phyloP scores from a whole-genome alignment of 2,329 filamentous ascomycete species.

The Colletotrichum brevisporum region DNA sequence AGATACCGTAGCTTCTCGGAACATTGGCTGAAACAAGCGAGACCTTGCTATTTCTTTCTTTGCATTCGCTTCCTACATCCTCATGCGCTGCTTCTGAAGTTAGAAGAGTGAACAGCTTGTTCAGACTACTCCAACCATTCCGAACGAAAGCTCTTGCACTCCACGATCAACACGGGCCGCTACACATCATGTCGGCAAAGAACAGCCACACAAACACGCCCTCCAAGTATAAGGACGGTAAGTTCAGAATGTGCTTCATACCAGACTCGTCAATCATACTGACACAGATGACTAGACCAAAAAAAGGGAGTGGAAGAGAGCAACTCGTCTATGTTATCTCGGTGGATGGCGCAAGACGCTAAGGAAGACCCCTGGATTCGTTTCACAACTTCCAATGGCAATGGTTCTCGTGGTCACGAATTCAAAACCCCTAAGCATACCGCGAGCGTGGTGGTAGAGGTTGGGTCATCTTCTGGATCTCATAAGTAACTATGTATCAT shows the following conservation, averaged over 20 bases:
- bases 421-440: not conserved
- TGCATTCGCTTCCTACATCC: too few species aligned
- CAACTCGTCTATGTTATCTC: not conserved
- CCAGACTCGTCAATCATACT: not conserved
- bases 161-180: too few species aligned
- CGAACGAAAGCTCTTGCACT: too few species aligned
- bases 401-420: not conserved
- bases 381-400: not conserved
- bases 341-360: not conserved
- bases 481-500: too few species aligned
- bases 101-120: too few species aligned
- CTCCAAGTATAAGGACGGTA: not conserved
- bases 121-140: too few species aligned
- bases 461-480: not conserved
- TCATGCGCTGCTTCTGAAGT: too few species aligned
- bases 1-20: too few species aligned
- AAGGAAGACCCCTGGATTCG: not conserved
- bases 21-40: too few species aligned
- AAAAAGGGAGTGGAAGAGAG: not conserved
- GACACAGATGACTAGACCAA: not conserved
- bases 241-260: not conserved
- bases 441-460: not conserved
- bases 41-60: too few species aligned
- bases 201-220: not conserved
- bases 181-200: too few species aligned